Percentiles rank a stretch among this genome's conserved stretches.
phyloP scores from a whole-genome alignment of 352 stramenopile species.

The Globisporangium uncinulatum region DNA sequence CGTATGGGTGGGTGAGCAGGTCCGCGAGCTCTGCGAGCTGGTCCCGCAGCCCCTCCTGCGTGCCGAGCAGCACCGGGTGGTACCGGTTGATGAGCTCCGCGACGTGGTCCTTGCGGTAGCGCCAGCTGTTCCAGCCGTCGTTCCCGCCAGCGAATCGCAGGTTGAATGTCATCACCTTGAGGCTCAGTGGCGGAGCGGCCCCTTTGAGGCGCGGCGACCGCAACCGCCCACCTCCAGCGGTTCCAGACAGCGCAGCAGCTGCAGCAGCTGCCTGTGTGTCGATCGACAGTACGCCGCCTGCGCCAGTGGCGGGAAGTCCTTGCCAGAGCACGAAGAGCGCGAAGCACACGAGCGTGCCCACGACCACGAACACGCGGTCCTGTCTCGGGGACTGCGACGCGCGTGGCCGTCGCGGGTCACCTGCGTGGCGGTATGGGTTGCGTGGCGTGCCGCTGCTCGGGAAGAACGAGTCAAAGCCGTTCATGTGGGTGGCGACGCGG shows the following conservation, averaged over 20 bases:
- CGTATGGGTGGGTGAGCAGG: slow-evolving; percentile 53
- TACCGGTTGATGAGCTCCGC: slow-evolving; percentile 72
- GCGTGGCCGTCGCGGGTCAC: slow-evolving; percentile 20
- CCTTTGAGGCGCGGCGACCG: slow-evolving; percentile 32
- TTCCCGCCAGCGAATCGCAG: slow-evolving; percentile 58
- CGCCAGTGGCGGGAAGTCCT: slow-evolving; percentile 12
- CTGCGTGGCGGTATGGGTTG: slow-evolving; percentile 76
- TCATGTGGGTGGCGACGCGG: slow-evolving; percentile 24
- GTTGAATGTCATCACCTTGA: slow-evolving; percentile 87
- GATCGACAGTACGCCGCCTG: slow-evolving; percentile 16
- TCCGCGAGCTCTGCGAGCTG: slow-evolving; percentile 55
- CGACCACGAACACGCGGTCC: slow-evolving; percentile 56
- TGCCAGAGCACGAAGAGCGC: slow-evolving; percentile 58
- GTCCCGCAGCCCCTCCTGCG: slow-evolving; percentile 64
- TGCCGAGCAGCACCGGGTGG: slow-evolving; percentile 65
- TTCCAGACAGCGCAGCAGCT: slow-evolving; percentile 21
- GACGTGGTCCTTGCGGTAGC: slow-evolving; percentile 66
- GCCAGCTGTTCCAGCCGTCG: slow-evolving; percentile 64
- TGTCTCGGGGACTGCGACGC: slow-evolving; percentile 22
- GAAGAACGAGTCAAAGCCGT: slow-evolving; percentile 67
- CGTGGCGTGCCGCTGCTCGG: slow-evolving; percentile 43
- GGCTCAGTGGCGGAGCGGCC: slow-evolving; percentile 20
- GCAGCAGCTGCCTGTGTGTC: slow-evolving; percentile 28
- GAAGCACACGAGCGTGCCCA: slow-evolving; percentile 63
- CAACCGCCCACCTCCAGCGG: slow-evolving; percentile 2